Evolutionary conservation across 1,284 basidiomycete species (phyloP), one percentile per base, ranked within the genome.

Genomic region (Apiotrichum brassicae): DNA sequence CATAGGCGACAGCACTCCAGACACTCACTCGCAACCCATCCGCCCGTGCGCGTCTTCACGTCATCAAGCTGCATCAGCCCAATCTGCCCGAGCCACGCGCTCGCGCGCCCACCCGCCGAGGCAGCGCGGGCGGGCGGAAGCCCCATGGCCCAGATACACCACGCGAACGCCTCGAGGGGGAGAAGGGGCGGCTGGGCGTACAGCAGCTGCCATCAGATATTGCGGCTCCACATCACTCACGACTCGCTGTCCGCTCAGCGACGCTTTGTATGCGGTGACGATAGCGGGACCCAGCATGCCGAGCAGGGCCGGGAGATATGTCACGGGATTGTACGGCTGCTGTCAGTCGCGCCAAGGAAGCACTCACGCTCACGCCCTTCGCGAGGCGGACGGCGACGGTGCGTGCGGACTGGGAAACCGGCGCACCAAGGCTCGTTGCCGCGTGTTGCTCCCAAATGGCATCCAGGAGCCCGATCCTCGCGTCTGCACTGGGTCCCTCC

Each of bases 11-110:
- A 14, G 3, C 4, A 7, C 1, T 2, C 3, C n/a, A 14, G 3
- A 16, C 19, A 62, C 68, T 54, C 42, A 71, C 68, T 70, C 1
- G 62, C 69, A 23, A 71, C 51, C 69, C 69, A 71, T 18, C 64
- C 63, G 13, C 66, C 64, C 14, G 48, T 34, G 4, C 64, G 46
- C 18, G 44, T 48, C 51, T 65, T 64, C 22, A 71, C 44, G 0
- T 40, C 46, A 16, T 57, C 57, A 1, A 70, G 46, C 33, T 68
- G 65, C 69, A 71, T 71, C 13, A 71, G 49, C 0, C 69, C 69
- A 0, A 68, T 56, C 38, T 70, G 65, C 0, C 69, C 69, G 2
- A 71, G 49, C 63, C 64, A 66, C 12, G 43, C 38, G 2, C 53
- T 56, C 0, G 51, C 26, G 14, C 51, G 42, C 7, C 55, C 54